phyloP scores from a whole-genome alignment of 371 early-diverging fungal species.

The Choanephora cucurbitarum region DNA sequence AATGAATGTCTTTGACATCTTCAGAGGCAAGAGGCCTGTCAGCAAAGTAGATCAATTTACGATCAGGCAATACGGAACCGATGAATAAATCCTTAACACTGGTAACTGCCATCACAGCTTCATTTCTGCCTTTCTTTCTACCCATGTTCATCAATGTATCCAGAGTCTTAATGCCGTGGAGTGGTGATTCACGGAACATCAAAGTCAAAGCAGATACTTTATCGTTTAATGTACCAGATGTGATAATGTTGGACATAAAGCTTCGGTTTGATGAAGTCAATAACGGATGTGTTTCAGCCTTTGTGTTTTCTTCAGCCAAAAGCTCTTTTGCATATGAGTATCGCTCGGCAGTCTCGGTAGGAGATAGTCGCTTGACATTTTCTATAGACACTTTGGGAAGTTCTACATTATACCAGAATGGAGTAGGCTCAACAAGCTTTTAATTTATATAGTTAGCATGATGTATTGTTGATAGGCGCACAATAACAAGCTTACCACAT shows the following conservation, averaged over 20 bases:
- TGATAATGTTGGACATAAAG: conserved; percentile 85
- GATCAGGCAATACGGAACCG: conserved; percentile 73
- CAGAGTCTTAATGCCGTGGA: conserved; percentile 80
- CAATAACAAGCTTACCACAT: conserved; percentile 9
- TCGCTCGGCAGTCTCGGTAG: conserved; percentile 48
- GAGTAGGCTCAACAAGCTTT: conserved; percentile 50
- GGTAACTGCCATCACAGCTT: conserved; percentile 82
- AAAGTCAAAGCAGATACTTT: conserved; percentile 92
- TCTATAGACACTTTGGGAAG: conserved; percentile 36
- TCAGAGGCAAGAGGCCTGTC: conserved; percentile 77
- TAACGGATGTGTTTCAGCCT: conserved; percentile 59
- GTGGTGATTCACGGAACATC: conserved; percentile 88
- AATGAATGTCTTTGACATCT: conserved; percentile 67
- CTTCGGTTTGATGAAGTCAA: conserved; percentile 77
- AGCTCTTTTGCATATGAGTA: conserved; percentile 64
- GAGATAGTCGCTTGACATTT: conserved; percentile 30
- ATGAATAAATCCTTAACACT: conserved; percentile 90
- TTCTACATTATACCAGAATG: conserved; percentile 53
- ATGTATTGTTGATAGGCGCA: no score
- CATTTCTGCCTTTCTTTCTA: conserved; percentile 86
- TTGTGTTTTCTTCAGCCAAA: conserved; percentile 68
- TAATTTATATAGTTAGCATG: conserved; percentile 1
- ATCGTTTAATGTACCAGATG: conserved; percentile 91
- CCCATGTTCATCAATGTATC: conserved; percentile 86
- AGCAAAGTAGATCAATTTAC: conserved; percentile 88